These are phyloP conservation scores for Cystoderma amianthinum DNA, from an alignment of 768 basidiomycete genomes.

Conservation along the genomic window DNA sequence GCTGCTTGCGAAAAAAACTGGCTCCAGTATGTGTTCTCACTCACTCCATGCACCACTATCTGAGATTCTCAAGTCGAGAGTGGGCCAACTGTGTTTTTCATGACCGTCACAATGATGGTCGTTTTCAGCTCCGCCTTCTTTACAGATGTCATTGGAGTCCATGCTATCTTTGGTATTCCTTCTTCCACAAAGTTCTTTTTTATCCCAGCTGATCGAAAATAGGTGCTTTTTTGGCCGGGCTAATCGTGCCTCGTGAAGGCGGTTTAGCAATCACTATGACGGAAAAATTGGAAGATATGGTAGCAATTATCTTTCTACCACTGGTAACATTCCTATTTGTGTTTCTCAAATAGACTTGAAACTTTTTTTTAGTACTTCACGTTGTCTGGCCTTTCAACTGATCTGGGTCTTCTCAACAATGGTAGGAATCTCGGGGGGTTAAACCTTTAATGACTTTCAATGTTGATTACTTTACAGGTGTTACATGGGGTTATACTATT, in stretches of 20 bases:
- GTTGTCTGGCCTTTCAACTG: conserved; percentile 82
- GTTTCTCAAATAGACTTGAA: conserved; percentile 1
- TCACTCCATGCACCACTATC: neutral
- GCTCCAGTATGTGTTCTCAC: conserved; percentile 46
- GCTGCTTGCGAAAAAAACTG: conserved; percentile 74
- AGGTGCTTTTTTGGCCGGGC: conserved; percentile 79
- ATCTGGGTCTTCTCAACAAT: conserved; percentile 77
- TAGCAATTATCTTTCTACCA: conserved; percentile 83
- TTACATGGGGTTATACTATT: conserved; percentile 86
- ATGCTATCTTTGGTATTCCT: conserved; percentile 89
- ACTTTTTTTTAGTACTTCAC: conserved; percentile 70
- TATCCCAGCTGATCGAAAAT: too few relatives aligned
- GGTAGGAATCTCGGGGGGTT: too few relatives aligned
- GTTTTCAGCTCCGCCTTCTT: conserved; percentile 88
- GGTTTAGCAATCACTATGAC: conserved; percentile 84
- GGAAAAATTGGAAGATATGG: conserved; percentile 96
- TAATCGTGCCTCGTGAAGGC: conserved; percentile 83
- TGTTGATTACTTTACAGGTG: too few relatives aligned
- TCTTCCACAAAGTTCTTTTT: too few relatives aligned
- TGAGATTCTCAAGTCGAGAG: conserved; percentile 40
- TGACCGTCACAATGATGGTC: conserved; percentile 76
- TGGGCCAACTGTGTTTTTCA: conserved; percentile 83
- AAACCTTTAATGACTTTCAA: too few relatives aligned
- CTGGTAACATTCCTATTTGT: conserved; percentile 34
- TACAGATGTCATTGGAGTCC: conserved; percentile 88